Base-by-base conservation (phyloP, 164 flowering plant genomes). In the Stephania yunnanensis region DNA sequence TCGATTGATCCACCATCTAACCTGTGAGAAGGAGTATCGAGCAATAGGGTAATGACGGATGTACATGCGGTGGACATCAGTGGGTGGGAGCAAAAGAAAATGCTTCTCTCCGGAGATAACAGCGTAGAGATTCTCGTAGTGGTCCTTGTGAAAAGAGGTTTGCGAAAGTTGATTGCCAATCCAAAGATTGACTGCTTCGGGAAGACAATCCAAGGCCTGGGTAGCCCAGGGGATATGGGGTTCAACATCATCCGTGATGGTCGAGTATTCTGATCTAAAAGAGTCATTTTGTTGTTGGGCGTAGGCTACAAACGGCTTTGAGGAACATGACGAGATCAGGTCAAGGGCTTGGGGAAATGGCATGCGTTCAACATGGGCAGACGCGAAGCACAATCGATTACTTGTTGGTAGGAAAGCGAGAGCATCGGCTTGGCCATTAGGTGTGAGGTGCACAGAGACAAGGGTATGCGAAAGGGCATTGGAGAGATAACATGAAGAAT, bases 101-200 rank as follows among this genome's bases (percentile, higher is more conserved):
- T 89, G 95, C 88, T 95, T 95, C 86, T 92, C 85, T 0, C 99
- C 99, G 11, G 86, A 75, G 45, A 95, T 83, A 11, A 95, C 99
- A 7, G 90, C 98, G 53, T 93, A 95, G 48, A 95, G 84, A 81
- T 95, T 93, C 89, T 95, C 99, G 68, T 95, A 93, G 71, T 95
- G 98, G 74, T 95, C 99, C 81, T 95, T 95, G 82, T 95, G 99
- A 78, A 92, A 95, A 3, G 92, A 93, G 6, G 98, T 95, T 79
- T 87, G 86, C 0, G 98, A 93, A 1, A 73, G 78, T 17, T 86
- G 84, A 74, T 87, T 89, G 1, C 99, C 98, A 71, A 93, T 88
- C 99, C 99, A 95, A 17, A 93, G 81, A 76, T 95, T 95, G 20
- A 93, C 99, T 0, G 99, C 99, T 31, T 95, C 99, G 10, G 99